Base-by-base conservation (phyloP, 2,329 filamentous ascomycete genomes). In the Chaetomium strumarium region DNA sequence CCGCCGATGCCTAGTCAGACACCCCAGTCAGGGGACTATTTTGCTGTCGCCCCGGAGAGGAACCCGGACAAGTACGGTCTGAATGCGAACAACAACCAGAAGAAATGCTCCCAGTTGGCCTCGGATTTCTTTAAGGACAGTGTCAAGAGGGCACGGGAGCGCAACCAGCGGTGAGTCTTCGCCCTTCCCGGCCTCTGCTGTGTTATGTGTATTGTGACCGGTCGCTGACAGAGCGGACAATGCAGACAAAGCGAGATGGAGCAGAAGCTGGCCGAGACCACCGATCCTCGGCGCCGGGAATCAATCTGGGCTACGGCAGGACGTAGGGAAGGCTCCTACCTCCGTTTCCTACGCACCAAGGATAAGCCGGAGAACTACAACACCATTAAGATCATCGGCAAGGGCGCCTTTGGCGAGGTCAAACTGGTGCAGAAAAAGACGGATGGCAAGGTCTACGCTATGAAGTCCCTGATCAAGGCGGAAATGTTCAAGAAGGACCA, bases 401-500 rank as follows among this genome's bases (percentile, higher is more conserved):
- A 99, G 78, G 93, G 93, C 71, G 93, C 93, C 13, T 99, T 99
- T 66, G 93, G 93, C 68, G 93, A 99, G 72, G 93, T 99, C 64
- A 95, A 96, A 74, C 79, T 99, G 57, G 93, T 99, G 53, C 91
- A 96, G 74, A 89, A 95, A 74, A 96, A 91, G 78, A 84, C 88
- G 49, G 93, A 97, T 65, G 90, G 89, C 71, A 96, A 96, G 72
- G 91, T 99, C 59, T 99, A 97, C 65, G 93, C 93, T 55, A 86
- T 99, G 77, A 99, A 99, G 76, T 97, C 92, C 42, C 78, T 99
- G 61, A 90, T 99, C 71, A 99, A 99, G 78, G 90, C 90, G 45
- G 93, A 99, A 72, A 99, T 99, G 93, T 96, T 96, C 76, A 96
- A 96, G 75, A 96, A 96, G 72, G 93, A 99, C 67, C 93, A 99